These are phyloP conservation scores for Scytalidium sp. DNA, from an alignment of 2,329 filamentous ascomycete genomes.

Conservation along the genomic window DNA sequence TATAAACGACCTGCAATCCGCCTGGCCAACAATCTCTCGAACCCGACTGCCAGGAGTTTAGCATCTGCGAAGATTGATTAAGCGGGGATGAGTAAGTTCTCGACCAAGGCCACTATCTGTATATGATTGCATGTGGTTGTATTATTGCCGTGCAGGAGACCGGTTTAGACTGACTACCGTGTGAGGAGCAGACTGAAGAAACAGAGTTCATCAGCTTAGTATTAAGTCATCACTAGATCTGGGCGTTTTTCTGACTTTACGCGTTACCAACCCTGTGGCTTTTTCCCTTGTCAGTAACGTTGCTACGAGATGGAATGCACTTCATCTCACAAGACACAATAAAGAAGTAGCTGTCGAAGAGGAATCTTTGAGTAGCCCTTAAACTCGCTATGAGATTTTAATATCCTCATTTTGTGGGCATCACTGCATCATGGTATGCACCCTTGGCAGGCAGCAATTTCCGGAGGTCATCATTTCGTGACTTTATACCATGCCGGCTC, in stretches of 20 bases:
- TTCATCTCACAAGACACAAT: no score
- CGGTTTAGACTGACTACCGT: no score
- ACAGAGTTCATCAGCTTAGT: neutral
- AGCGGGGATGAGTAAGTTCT: neutral
- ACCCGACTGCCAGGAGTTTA: slow-evolving; percentile 63
- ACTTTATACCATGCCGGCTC: no score
- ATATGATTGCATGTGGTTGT: neutral
- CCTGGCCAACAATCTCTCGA: slow-evolving; percentile 78
- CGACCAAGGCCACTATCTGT: neutral
- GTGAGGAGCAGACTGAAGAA: no score
- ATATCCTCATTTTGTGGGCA: no score
- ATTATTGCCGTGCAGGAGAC: no score
- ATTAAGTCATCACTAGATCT: neutral
- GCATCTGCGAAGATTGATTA: slow-evolving; percentile 74
- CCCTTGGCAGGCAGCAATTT: no score
- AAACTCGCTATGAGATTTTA: no score
- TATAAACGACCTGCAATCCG: slow-evolving; percentile 68
- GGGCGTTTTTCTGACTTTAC: neutral
- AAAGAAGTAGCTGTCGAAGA: no score
- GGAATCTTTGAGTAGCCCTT: no score
- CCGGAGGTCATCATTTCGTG: no score
- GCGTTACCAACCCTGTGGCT: neutral
- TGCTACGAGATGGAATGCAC: neutral
- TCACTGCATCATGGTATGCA: no score
- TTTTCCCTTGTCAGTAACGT: neutral